Evolutionary conservation across 352 stramenopile species (phyloP).

Genomic region (Phytophthora tubulina): DNA sequence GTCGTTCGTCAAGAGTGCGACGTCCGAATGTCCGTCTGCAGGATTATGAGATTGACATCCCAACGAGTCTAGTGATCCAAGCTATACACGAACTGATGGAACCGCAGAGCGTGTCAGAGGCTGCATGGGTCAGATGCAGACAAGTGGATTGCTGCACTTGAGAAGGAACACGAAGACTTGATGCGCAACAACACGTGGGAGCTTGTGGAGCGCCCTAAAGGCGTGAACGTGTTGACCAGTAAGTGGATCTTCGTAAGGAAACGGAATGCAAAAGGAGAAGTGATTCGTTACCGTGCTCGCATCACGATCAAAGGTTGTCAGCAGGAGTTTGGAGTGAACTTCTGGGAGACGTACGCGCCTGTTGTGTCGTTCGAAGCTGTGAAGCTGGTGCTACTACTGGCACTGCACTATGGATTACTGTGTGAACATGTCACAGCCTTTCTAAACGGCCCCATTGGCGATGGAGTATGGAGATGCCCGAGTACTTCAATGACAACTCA

Average conservation of each 20-base stretch:
- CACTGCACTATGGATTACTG: not conserved
- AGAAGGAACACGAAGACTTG: not conserved
- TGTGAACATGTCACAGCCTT: not conserved
- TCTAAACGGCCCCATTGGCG: not conserved
- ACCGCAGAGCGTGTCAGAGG: not conserved
- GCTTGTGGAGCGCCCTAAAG: not conserved
- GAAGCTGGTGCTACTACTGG: not conserved
- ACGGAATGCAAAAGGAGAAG: not conserved
- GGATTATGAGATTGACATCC: too few relatives aligned
- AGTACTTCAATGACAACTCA: not conserved
- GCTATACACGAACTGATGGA: too few relatives aligned
- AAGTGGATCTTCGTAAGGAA: not conserved
- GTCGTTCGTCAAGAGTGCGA: too few relatives aligned
- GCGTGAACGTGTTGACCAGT: not conserved
- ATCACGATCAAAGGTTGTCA: too few relatives aligned
- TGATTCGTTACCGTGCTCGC: too few relatives aligned
- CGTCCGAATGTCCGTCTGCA: too few relatives aligned
- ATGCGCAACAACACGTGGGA: not conserved
- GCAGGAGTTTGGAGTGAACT: too few relatives aligned
- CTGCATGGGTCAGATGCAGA: not conserved
- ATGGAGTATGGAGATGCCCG: not conserved
- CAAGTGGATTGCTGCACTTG: too few relatives aligned
- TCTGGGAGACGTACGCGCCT: not conserved
- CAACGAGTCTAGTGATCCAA: too few relatives aligned
- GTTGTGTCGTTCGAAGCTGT: not conserved